Conservation (phyloP, 257 asterid species). For the Echites panduratus region DNA sequence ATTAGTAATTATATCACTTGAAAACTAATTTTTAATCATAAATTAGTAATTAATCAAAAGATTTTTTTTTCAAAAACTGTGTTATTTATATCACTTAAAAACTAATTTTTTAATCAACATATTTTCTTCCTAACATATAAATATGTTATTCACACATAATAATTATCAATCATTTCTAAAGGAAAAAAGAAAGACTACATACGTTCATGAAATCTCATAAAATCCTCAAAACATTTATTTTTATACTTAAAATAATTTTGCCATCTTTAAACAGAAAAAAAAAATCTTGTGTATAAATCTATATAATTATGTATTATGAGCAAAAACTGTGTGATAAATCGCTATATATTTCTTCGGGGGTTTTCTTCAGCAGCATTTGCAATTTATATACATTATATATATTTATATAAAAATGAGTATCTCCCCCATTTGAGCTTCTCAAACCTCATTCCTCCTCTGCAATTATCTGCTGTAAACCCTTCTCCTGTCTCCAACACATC, state of each 20-base stretch:
- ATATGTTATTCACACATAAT: too few relatives aligned
- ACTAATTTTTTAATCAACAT: neutral
- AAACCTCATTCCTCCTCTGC: neutral
- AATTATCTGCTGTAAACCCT: neutral
- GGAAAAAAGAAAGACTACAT: too few relatives aligned
- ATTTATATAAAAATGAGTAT: too few relatives aligned
- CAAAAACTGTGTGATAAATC: neutral
- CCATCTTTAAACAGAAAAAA: neutral
- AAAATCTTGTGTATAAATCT: too few relatives aligned
- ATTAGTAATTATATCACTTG: too few relatives aligned
- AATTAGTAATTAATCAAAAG: too few relatives aligned
- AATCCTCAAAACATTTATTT: too few relatives aligned
- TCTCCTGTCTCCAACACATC: neutral
- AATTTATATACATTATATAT: too few relatives aligned
- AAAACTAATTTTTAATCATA: too few relatives aligned
- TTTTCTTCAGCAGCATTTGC: neutral
- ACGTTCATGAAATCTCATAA: neutral
- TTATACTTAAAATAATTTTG: neutral
- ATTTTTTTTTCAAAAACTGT: too few relatives aligned
- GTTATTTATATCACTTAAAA: too few relatives aligned
- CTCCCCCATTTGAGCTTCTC: conserved; percentile 1
- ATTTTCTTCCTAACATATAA: neutral
- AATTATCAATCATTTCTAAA: too few relatives aligned
- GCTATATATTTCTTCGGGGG: neutral
- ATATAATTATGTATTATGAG: neutral